phyloP scores from a whole-genome alignment of 441 rosid genomes.

The Erysimum pusillum region DNA sequence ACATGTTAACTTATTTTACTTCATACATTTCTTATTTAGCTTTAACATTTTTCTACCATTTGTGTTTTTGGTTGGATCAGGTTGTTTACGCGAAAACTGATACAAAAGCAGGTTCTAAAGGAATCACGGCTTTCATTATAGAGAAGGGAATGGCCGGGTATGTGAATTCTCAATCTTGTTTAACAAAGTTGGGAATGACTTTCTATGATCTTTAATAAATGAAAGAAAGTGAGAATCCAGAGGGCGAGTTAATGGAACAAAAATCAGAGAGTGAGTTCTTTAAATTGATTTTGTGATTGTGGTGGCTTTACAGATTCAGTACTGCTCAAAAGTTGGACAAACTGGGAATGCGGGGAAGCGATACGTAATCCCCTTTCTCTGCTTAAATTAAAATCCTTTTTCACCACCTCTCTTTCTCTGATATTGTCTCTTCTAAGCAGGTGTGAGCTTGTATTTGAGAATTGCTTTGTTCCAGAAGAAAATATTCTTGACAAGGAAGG shows the following conservation, averaged over 20 bases:
- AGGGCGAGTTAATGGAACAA: slow-evolving; percentile 1
- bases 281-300: slow-evolving; percentile 25
- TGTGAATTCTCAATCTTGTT: slow-evolving; percentile 24
- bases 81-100: slow-evolving; percentile 92
- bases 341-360: slow-evolving; percentile 99
- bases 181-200: slow-evolving; percentile 7
- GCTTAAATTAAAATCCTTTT: slow-evolving; percentile 7
- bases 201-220: not conserved
- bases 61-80: slow-evolving; percentile 53
- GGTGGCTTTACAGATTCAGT: slow-evolving; percentile 74
- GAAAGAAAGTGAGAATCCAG: not conserved
- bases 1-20: slow-evolving; percentile 1
- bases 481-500: slow-evolving; percentile 91
- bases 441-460: slow-evolving; percentile 96
- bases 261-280: slow-evolving; percentile 7
- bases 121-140: slow-evolving; percentile 89
- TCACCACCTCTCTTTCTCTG: slow-evolving; percentile 41
- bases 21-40: not conserved
- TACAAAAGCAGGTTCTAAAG: slow-evolving; percentile 82
- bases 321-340: slow-evolving; percentile 98
- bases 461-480: slow-evolving; percentile 90
- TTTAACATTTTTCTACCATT: not conserved
- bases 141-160: slow-evolving; percentile 99
- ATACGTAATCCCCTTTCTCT: slow-evolving; percentile 67
- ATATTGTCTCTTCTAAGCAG: slow-evolving; percentile 58